Base-by-base conservation (phyloP, 106 monocot species). In the Narthecium ossifragum region DNA sequence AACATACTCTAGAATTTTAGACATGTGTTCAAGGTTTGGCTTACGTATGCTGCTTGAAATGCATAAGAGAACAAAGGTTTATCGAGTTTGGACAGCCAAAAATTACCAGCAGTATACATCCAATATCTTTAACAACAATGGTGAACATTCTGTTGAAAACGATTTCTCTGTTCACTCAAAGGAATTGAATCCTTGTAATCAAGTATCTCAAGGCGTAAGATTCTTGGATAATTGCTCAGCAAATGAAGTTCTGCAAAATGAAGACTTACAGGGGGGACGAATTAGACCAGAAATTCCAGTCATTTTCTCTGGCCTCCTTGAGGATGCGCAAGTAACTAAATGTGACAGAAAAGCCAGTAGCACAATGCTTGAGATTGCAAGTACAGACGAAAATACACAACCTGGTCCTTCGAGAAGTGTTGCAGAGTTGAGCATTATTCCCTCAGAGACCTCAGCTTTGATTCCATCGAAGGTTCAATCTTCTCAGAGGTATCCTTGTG, bases 61-160 rank as follows among this genome's bases (percentile, higher is more conserved):
- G 14, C 65, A 65, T 31, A 56, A 87, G 34, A 82, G 46, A 53
- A 65, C 74, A 38, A 55, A 49, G 32, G 36, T 61, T 46, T 82
- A 82, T 69, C 78, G 87, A 28, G 46, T 87, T 59, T 87, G 87
- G 87, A 87, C 87, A 23, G 46, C 17, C 18, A 69, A 55, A 62
- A 82, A 66, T 53, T 72, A 75, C 32, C 46, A 31, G 17, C 57
- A 63, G 13, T 52, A 69, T 57, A 62, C 64, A 61, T 33, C 52
- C 50, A 53, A 41, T 31, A 17, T 27, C 37, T 40, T 29, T 38
- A 43, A 41, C 30, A 53, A 51, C 51, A 76, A 66, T 6, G 18
- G 39, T 39, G 74, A 69, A 71, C 36, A 38, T 8, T 18, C 69
- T 74, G 31, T 45, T 34, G 36, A 11, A 51, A 31, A 32, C 60